Conservation (phyloP, 768 basidiomycete species). For the Leccinum aurantiacum region DNA sequence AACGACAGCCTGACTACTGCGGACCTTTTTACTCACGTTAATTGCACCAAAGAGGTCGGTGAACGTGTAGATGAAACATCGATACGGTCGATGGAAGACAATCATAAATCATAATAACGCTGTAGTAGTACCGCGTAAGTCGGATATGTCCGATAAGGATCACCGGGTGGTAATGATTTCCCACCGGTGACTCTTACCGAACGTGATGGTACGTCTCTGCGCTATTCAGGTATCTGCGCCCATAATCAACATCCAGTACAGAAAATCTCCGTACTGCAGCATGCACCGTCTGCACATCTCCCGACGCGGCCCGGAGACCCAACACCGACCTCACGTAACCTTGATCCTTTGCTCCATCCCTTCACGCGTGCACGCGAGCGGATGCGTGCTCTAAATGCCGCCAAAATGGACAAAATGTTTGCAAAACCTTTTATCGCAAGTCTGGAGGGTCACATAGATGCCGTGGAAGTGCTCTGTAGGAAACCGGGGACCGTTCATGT, state of each 20-base stretch:
- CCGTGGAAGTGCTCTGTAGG: conserved; percentile 81
- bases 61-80: conserved; percentile 7
- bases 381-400: conserved; percentile 89
- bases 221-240: neutral
- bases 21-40: neutral
- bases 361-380: conserved; percentile 92
- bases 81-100: neutral
- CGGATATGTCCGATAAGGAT: neutral
- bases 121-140: neutral
- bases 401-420: conserved; percentile 96
- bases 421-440: conserved; percentile 94
- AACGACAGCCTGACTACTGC: neutral
- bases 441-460: conserved; percentile 91
- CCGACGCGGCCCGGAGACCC: conserved; percentile 79
- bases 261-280: conserved; percentile 88
- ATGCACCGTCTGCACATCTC: conserved; percentile 72
- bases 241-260: conserved; percentile 28
- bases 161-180: neutral
- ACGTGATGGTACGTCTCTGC: conserved; percentile 16
- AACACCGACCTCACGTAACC: conserved; percentile 85
- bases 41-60: neutral
- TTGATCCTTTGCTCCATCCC: conserved; percentile 94
- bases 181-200: conserved; percentile 9
- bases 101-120: neutral
- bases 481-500: conserved; percentile 71